These are phyloP conservation scores for Candida jianshihensis DNA, from an alignment of 805 yeast genomes.

Conservation along the genomic window DNA sequence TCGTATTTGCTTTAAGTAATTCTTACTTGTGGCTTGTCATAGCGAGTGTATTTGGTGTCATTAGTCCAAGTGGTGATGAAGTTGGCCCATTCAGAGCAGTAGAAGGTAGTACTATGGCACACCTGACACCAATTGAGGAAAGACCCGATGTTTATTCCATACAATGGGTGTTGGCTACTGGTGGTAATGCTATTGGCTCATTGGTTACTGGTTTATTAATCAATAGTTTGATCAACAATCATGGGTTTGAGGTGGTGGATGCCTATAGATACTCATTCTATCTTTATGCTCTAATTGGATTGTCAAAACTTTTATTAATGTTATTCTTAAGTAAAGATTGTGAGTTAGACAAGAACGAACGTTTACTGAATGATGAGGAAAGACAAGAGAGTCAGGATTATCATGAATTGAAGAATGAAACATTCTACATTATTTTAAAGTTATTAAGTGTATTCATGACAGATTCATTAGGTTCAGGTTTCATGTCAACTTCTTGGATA, in stretches of 20 bases:
- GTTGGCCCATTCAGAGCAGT: slow-evolving; percentile 86
- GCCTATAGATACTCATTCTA: slow-evolving; percentile 54
- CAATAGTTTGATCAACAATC: slow-evolving; percentile 31
- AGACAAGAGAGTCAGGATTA: not conserved
- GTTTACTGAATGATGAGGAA: slow-evolving; percentile 1
- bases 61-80: slow-evolving; percentile 85
- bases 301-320: slow-evolving; percentile 44
- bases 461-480: slow-evolving; percentile 84
- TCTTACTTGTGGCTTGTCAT: slow-evolving; percentile 48
- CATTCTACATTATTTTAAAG: slow-evolving; percentile 37
- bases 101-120: slow-evolving; percentile 80
- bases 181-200: slow-evolving; percentile 73
- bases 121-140: slow-evolving; percentile 55
- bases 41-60: slow-evolving; percentile 80
- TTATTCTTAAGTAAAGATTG: slow-evolving; percentile 43
- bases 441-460: slow-evolving; percentile 62
- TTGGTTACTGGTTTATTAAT: slow-evolving; percentile 54
- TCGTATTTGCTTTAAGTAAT: slow-evolving; percentile 50
- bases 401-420: slow-evolving; percentile 23
- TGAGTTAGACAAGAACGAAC: slow-evolving; percentile 29
- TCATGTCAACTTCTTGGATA: slow-evolving; percentile 85
- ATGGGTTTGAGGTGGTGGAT: slow-evolving; percentile 28
- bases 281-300: slow-evolving; percentile 49
- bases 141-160: slow-evolving; percentile 72
- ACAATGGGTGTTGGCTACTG: slow-evolving; percentile 60